These are phyloP conservation scores for Cercospora zeina DNA, from an alignment of 2,329 filamentous ascomycete genomes.

Conservation along the genomic window DNA sequence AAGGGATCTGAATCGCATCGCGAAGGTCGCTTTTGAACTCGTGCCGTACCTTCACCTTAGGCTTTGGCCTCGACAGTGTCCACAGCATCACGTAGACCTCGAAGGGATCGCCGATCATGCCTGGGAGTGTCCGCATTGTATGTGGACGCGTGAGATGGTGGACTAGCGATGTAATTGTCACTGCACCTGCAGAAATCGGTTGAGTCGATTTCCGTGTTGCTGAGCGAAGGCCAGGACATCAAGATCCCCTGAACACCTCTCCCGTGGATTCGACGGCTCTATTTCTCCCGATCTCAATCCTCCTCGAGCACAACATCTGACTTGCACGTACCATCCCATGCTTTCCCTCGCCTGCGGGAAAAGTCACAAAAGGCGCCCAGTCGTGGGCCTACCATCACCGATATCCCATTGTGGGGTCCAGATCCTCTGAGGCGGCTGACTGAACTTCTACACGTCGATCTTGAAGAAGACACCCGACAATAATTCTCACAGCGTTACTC, in stretches of 20 bases:
- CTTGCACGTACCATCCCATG: neutral
- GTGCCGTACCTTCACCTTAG: constrained; percentile 4
- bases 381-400: neutral
- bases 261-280: neutral
- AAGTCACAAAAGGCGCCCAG: neutral
- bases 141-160: constrained; percentile 7
- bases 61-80: constrained; percentile 1
- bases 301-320: neutral
- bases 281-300: neutral
- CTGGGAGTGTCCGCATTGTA: constrained; percentile 5
- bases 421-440: neutral
- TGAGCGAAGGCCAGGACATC: neutral
- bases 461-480: neutral
- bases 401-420: neutral
- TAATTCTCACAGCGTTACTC: neutral
- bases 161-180: neutral
- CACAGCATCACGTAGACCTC: neutral
- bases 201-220: too few species aligned
- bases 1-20: constrained; percentile 10
- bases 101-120: neutral
- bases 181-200: neutral
- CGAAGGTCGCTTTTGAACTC: constrained; percentile 10
- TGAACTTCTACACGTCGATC: neutral
- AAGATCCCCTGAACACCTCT: neutral
- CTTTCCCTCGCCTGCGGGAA: neutral